A percentile compares a stretch with the other conserved stretches of the same genome.
These are phyloP conservation scores for Lineolata rhizophorae DNA, from an alignment of 495 filamentous ascomycete species.

Conservation along the genomic window DNA sequence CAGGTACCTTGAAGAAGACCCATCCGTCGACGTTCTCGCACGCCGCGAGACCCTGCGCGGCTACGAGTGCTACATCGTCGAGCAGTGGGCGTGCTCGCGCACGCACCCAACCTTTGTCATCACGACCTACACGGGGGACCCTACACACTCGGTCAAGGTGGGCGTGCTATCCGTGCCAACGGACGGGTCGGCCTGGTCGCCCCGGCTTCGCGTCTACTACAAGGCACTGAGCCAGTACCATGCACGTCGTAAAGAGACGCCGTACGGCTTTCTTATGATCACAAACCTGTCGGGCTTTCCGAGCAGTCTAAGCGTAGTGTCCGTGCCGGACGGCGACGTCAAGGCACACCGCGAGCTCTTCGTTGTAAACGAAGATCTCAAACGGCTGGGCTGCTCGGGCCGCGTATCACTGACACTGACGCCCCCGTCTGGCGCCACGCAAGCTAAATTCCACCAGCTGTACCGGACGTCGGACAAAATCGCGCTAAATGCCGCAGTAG, in stretches of 20 bases:
- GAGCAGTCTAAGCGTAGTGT: conserved; percentile 68
- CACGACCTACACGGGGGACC: conserved; percentile 79
- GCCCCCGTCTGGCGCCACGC: conserved; percentile 51
- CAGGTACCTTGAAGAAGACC: conserved; percentile 76
- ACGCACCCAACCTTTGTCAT: conserved; percentile 80
- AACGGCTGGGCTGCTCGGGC: conserved; percentile 78
- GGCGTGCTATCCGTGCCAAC: conserved; percentile 69
- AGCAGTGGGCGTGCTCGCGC: conserved; percentile 94
- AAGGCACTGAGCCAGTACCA: conserved; percentile 64
- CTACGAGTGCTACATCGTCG: conserved; percentile 86
- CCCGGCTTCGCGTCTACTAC: conserved; percentile 61
- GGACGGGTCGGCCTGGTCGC: conserved; percentile 64
- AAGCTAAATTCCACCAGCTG: conserved; percentile 79
- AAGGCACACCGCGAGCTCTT: conserved; percentile 63
- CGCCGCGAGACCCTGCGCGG: conserved; percentile 47
- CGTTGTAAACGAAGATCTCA: conserved; percentile 87
- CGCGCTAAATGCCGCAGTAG: conserved; percentile 48
- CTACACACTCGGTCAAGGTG: conserved; percentile 50
- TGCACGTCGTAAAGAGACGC: conserved; percentile 62
- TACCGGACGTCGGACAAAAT: conserved; percentile 74
- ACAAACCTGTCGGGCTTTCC: conserved; percentile 85
- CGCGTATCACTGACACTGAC: conserved; percentile 64
- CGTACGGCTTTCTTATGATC: conserved; percentile 69
- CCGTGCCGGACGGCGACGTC: conserved; percentile 71
- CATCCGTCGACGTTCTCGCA: conserved; percentile 51